Percentiles rank a stretch among this genome's conserved stretches.
These are phyloP conservation scores for Dysphania ambrosioides DNA, from an alignment of 148 eudicot genomes.

Conservation along the genomic window DNA sequence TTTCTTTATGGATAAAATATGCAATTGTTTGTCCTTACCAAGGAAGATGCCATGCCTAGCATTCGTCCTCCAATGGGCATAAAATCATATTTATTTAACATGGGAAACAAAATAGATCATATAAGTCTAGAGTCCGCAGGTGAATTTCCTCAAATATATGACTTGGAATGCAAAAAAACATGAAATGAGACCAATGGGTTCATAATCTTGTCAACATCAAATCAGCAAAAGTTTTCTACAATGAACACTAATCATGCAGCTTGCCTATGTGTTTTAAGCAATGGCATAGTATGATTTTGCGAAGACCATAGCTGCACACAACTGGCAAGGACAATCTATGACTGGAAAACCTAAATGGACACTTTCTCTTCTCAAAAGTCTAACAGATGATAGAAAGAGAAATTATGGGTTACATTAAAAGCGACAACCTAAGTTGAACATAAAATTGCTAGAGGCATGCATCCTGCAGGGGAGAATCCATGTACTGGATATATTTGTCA, in stretches of 20 bases:
- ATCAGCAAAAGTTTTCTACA: background rate
- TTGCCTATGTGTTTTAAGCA: background rate
- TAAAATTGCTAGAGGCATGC: background rate
- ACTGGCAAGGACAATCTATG: background rate
- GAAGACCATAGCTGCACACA: too few relatives aligned
- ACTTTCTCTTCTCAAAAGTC: background rate
- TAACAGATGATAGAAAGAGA: background rate
- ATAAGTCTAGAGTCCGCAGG: too few relatives aligned
- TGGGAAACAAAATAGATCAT: background rate
- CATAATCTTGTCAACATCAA: background rate
- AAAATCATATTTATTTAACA: background rate
- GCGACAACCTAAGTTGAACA: background rate
- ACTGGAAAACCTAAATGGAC: background rate
- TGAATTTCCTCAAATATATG: background rate
- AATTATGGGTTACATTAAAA: background rate
- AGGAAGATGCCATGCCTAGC: too few relatives aligned
- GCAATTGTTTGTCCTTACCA: too few relatives aligned
- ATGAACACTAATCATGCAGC: background rate
- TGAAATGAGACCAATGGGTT: background rate
- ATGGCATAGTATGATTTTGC: background rate
- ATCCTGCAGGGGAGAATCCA: too few relatives aligned
- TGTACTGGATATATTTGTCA: too few relatives aligned
- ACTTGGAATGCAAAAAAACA: too few relatives aligned
- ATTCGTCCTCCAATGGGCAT: background rate
- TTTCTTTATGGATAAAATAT: too few relatives aligned